These are phyloP conservation scores for Lipomyces orientalis DNA, from an alignment of 805 yeast species.

Conservation along the genomic window DNA sequence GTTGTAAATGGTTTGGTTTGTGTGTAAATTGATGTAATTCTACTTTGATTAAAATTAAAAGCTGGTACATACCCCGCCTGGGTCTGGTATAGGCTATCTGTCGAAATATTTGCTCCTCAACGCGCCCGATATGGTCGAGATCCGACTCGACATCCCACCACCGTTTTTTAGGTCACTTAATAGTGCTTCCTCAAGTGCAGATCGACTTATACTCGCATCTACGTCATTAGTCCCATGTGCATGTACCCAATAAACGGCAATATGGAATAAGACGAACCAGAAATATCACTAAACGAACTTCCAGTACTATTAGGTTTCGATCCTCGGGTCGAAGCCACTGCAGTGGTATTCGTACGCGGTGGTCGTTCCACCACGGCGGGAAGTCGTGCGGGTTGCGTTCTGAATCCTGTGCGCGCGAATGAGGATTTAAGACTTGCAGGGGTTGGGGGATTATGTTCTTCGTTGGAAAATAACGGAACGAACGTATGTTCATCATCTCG, in stretches of 20 bases:
- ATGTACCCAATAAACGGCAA: background rate
- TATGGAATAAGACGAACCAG: constrained; percentile 7
- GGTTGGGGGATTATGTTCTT: background rate
- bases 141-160: constrained; percentile 26
- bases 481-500: background rate
- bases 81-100: background rate
- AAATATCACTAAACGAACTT: constrained; percentile 33
- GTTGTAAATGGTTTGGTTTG: background rate
- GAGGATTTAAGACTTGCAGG: constrained; percentile 5
- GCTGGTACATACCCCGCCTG: background rate
- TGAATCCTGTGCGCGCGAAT: background rate
- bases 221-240: background rate
- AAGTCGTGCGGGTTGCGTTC: background rate
- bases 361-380: background rate
- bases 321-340: constrained; percentile 8
- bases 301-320: constrained; percentile 25
- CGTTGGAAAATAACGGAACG: constrained; percentile 7
- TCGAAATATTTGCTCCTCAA: constrained; percentile 30
- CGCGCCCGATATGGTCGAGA: constrained; percentile 24
- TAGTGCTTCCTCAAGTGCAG: constrained; percentile 48
- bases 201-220: constrained; percentile 43
- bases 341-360: background rate
- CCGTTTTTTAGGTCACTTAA: constrained; percentile 33
- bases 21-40: background rate
- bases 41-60: background rate